Conservation (phyloP, 495 filamentous ascomycete species). For the Oleoguttula mirabilis region DNA sequence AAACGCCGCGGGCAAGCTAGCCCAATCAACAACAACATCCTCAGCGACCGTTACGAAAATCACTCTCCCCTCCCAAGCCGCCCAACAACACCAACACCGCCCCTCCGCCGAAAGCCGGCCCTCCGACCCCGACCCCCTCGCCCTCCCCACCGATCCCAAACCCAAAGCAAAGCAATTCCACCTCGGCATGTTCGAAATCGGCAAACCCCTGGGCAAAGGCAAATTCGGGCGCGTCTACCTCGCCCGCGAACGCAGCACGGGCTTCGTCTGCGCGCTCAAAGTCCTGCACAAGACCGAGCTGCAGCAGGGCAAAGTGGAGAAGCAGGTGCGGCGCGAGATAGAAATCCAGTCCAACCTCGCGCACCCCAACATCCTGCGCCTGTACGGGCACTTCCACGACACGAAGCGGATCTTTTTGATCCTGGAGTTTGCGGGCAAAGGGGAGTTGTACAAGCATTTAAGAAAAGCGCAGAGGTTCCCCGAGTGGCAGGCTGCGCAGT, state of each 20-base stretch:
- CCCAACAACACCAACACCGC: slow-evolving; percentile 41
- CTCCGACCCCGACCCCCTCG: slow-evolving; percentile 34
- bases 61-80: slow-evolving; percentile 53
- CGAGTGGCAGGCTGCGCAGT: slow-evolving; percentile 92
- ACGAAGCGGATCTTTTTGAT: slow-evolving; percentile 92
- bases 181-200: slow-evolving; percentile 98
- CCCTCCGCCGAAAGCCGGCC: slow-evolving; percentile 37
- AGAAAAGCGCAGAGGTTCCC: slow-evolving; percentile 77
- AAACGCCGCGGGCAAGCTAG: slow-evolving; percentile 19
- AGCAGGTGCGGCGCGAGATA: slow-evolving; percentile 92
- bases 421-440: slow-evolving; percentile 87
- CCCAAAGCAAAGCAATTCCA: slow-evolving; percentile 62
- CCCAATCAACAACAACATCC: slow-evolving; percentile 2
- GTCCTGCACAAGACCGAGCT: slow-evolving; percentile 92
- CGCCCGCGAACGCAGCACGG: slow-evolving; percentile 73
- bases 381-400: slow-evolving; percentile 96
- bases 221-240: slow-evolving; percentile 97
- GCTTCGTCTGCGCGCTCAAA: slow-evolving; percentile 94
- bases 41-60: slow-evolving; percentile 45
- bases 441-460: slow-evolving; percentile 95
- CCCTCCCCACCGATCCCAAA: slow-evolving; percentile 45
- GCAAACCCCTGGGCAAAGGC: slow-evolving; percentile 87
- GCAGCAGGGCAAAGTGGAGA: slow-evolving; percentile 85
- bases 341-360: slow-evolving; percentile 95
- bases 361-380: slow-evolving; percentile 87